phyloP scores from a whole-genome alignment of 2,329 filamentous ascomycete species.

The Chaetomiaceae sp. region DNA sequence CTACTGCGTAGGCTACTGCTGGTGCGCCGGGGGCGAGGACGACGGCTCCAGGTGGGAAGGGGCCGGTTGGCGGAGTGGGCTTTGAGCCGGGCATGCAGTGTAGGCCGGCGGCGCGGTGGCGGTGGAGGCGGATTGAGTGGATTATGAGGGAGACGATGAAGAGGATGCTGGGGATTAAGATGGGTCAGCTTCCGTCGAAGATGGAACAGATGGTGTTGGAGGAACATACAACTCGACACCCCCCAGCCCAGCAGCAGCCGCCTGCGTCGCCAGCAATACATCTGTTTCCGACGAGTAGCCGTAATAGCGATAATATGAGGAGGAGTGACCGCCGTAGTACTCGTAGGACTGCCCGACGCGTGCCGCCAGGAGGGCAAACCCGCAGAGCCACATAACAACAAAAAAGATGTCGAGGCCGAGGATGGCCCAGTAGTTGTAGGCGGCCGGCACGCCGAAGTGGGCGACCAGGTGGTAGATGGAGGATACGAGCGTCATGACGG shows the following conservation, averaged over 20 bases:
- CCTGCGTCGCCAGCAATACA: conserved; percentile 27
- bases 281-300: too few relatives aligned
- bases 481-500: conserved; percentile 41
- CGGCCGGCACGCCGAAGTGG: conserved; percentile 35
- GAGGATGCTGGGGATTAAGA: conserved; percentile 35
- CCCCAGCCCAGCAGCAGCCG: conserved; percentile 38
- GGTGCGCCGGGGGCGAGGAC: conserved; percentile 19
- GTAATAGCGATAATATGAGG: conserved; percentile 2
- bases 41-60: conserved; percentile 3
- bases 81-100: conserved; percentile 37
- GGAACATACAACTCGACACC: conserved; percentile 41
- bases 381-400: conserved; percentile 49
- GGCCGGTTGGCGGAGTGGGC: conserved; percentile 13
- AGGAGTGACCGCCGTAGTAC: too few relatives aligned
- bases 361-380: conserved; percentile 40
- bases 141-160: conserved; percentile 40
- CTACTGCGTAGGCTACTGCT: not conserved
- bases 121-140: conserved; percentile 39
- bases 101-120: conserved; percentile 42
- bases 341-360: conserved; percentile 31
- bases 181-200: too few relatives aligned
- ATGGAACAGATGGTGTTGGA: too few relatives aligned
- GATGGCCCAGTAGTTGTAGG: conserved; percentile 52
- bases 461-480: conserved; percentile 45
- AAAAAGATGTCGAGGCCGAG: conserved; percentile 48